These are phyloP conservation scores for Physcomitrium patens DNA, from an alignment of 225 moss, liverwort and hornwort species.

Conservation along the genomic window DNA sequence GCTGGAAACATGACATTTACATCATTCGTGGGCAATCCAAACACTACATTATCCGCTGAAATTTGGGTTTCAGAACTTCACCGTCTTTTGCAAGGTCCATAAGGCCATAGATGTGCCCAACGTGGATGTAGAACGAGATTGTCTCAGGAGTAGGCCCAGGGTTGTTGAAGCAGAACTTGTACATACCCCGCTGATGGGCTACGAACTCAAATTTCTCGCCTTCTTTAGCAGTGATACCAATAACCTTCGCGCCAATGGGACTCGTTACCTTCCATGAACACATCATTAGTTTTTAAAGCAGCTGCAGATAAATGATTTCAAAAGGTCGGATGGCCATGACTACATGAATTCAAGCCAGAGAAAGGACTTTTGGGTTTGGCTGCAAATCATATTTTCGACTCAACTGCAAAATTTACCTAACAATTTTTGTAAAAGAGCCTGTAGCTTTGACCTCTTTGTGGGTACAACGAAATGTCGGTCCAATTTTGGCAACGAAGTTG, in stretches of 20 bases:
- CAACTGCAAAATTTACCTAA: neutral
- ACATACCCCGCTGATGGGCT: constrained; percentile 59
- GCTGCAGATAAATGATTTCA: constrained; percentile 7
- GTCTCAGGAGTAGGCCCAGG: constrained; percentile 65
- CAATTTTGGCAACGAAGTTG: neutral
- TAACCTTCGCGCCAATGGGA: constrained; percentile 53
- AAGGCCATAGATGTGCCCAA: constrained; percentile 65
- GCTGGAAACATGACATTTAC: constrained; percentile 5
- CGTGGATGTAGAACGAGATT: constrained; percentile 78
- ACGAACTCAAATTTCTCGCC: constrained; percentile 77
- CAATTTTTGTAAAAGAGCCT: neutral
- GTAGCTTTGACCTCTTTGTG: neutral
- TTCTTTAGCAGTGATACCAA: constrained; percentile 49
- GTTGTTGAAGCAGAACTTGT: constrained; percentile 82
- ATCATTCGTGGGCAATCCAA: neutral
- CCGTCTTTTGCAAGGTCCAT: constrained; percentile 80
- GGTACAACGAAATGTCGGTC: neutral
- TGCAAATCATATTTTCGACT: neutral
- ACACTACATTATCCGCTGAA: neutral
- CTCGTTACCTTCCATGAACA: constrained; percentile 60
- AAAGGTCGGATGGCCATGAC: neutral
- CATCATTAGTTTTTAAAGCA: constrained; percentile 18
- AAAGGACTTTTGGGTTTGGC: neutral
- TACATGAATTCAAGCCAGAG: neutral
- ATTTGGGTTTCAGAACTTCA: constrained; percentile 12